phyloP scores from a whole-genome alignment of 2,329 filamentous ascomycete species.

The Knoxdaviesia capensis region DNA sequence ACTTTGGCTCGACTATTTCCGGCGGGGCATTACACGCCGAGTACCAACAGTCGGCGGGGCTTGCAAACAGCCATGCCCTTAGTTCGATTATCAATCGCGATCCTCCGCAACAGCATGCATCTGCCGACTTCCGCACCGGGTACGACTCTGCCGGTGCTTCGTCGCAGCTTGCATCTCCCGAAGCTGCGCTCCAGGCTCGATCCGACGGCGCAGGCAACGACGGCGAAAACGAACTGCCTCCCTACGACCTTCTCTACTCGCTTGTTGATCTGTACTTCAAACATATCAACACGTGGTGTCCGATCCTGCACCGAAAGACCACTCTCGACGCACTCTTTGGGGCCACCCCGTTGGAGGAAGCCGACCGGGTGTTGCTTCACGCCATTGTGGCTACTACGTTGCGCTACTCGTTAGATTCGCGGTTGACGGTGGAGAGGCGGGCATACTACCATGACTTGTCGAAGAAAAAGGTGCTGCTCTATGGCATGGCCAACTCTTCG shows the following conservation, averaged over 20 bases:
- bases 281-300: conserved; percentile 68
- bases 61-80: no score
- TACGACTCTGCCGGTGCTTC: no score
- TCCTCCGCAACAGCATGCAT: no score
- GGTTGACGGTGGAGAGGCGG: conserved; percentile 53
- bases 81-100: no score
- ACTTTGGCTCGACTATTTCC: no score
- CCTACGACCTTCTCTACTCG: conserved; percentile 53
- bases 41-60: no score
- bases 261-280: conserved; percentile 63
- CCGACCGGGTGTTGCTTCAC: conserved; percentile 65
- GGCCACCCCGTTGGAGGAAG: conserved; percentile 53
- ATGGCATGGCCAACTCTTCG: conserved; percentile 75
- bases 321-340: conserved; percentile 72
- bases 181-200: no score
- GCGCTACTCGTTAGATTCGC: conserved; percentile 58
- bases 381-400: conserved; percentile 79
- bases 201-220: no score
- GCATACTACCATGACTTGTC: conserved; percentile 60
- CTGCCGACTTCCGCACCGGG: no score
- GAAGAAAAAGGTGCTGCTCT: conserved; percentile 71
- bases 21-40: no score
- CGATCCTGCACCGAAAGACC: conserved; percentile 68
- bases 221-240: conserved; percentile 46
- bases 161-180: no score